Evolutionary conservation across 2,329 filamentous ascomycete species (phyloP), one percentile per base, ranked within the genome.

Genomic region (Aspergillaceae sp.): DNA sequence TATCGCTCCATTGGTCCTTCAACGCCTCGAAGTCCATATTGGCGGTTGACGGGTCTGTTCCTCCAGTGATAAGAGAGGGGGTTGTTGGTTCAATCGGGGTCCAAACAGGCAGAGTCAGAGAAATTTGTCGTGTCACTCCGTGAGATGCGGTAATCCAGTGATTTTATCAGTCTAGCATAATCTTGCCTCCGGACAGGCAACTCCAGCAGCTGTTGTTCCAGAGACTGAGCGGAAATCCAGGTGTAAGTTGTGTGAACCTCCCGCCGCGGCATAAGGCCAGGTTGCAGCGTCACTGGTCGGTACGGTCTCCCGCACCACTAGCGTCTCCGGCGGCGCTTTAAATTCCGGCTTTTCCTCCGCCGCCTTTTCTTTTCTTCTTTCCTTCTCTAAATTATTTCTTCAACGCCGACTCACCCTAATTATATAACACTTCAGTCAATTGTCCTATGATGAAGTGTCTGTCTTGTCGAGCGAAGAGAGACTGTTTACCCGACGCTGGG

Each of bases 1-100:
- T 84, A 68, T 96, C 89, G 62, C 84, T 88, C 90, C 90, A 96
- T 74, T 91, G 86, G 71, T 96, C 90, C 74, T 96, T 96, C 57
- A 94, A 74, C 57, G 83, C 79, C 69, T 96, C 90, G 76, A 88
- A 94, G 67, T 95, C 90, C 89, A 95, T 95, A 52, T 52, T 74
- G 58, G 8, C 47, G 50, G 45, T 50, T 44, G 49, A 51, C 51
- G 51, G 50, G 45, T 55, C 46, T 56, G 53, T 53, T 43, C 44
- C 51, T 56, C 51, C 56, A 34, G 47, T 48, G 54, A 58, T 56
- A 54, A 41, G 58, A 58, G 52, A 52, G 53, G 53, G 48, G 51
- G 11, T 9, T 9, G 26, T 8, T 38, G 11, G 40, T 28, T 40
- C 38, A 9, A 40, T 27, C 28, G 40, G 28, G n/a, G 40, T 30